Conservation (phyloP, 371 early-diverging fungal genomes). For the Apophysomyces ossiformis region DNA sequence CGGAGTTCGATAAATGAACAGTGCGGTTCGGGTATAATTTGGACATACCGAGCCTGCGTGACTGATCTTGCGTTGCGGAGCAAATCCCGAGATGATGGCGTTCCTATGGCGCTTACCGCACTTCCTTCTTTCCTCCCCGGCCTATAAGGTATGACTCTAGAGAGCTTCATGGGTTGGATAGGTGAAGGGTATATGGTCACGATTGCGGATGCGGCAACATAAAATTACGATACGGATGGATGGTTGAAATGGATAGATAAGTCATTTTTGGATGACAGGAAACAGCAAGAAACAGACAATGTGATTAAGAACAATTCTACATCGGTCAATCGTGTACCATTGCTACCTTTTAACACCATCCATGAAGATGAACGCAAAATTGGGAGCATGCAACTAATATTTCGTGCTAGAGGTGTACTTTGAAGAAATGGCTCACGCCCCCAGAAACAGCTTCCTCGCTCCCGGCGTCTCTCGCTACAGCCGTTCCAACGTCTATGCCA, state of each 20-base stretch:
- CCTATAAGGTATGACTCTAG: conserved; percentile 6
- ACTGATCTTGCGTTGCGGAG: not conserved
- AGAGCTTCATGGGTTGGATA: conserved; percentile 1
- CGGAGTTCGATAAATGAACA: not conserved
- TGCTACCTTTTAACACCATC: not conserved
- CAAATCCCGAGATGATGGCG: conserved; percentile 7
- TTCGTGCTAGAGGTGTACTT: conserved; percentile 9
- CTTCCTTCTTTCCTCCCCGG: conserved; percentile 12
- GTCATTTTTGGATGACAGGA: not conserved
- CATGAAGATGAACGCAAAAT: not conserved
- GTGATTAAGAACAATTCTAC: not conserved
- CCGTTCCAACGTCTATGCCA: conserved; percentile 80
- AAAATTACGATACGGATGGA: conserved; percentile 8
- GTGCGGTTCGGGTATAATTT: not conserved
- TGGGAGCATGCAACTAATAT: not conserved
- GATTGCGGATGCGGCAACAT: not conserved
- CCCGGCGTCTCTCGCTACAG: conserved; percentile 86
- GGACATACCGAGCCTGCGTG: not conserved
- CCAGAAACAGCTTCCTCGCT: conserved; percentile 79
- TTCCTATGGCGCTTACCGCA: not conserved
- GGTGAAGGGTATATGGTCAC: conserved; percentile 1
- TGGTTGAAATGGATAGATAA: conserved; percentile 5
- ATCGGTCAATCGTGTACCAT: conserved; percentile 4
- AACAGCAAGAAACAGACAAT: not conserved
- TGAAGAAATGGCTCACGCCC: conserved; percentile 62